Percentiles rank a stretch among this genome's conserved stretches.
Conservation (phyloP, 257 asterid genomes). For the Schizonepeta tenuifolia region DNA sequence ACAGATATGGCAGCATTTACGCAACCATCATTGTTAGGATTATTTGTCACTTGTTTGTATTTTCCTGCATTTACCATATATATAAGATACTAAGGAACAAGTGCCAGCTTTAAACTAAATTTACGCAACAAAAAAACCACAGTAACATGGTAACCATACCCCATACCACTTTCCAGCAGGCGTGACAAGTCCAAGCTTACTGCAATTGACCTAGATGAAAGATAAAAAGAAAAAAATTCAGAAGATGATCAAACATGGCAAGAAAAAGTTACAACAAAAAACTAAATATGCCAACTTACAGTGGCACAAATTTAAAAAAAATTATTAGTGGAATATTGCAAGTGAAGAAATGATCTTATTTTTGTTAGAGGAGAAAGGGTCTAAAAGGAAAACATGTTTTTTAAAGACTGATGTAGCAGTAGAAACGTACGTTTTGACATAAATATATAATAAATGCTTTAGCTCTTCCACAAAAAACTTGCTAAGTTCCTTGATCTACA, state of each 20-base stretch:
- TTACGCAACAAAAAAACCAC: too few species aligned
- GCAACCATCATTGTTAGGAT: slow-evolving; percentile 97
- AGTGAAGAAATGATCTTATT: too few species aligned
- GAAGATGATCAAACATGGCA: neutral
- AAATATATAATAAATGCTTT: too few species aligned
- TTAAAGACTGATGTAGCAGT: too few species aligned
- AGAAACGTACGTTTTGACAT: too few species aligned
- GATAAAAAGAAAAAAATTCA: slow-evolving; percentile 1
- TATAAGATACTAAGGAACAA: neutral
- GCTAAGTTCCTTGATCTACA: too few species aligned
- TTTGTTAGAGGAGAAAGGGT: too few species aligned
- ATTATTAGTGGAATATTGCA: too few species aligned
- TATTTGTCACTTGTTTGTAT: slow-evolving; percentile 91
- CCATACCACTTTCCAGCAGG: slow-evolving; percentile 99
- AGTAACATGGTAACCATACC: slow-evolving; percentile 49
- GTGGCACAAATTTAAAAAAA: too few species aligned
- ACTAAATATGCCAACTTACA: too few species aligned
- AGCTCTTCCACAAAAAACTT: too few species aligned
- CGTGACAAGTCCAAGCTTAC: slow-evolving; percentile 95
- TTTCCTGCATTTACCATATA: slow-evolving; percentile 64
- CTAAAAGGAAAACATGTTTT: too few species aligned
- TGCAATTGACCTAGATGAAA: slow-evolving; percentile 73
- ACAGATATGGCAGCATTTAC: slow-evolving; percentile 72
- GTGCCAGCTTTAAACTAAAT: neutral
- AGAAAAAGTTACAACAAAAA: neutral